Base-by-base conservation (phyloP, 192 early-diverging fungal species). In the Coemansia sp. region DNA sequence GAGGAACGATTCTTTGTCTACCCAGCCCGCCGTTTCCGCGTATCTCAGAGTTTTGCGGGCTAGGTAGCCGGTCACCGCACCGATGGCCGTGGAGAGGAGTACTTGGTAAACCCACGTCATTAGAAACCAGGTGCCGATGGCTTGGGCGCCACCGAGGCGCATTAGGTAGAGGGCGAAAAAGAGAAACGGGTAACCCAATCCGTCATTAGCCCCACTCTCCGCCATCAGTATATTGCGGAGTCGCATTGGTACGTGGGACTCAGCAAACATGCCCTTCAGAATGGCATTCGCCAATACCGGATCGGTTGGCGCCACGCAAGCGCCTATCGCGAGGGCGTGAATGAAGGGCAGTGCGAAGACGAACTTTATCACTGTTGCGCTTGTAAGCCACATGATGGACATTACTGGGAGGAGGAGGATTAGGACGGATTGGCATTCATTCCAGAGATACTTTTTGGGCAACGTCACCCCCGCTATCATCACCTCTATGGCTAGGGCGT, bases 281-380 rank as follows among this genome's bases (percentile, higher is more conserved):
- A 98, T 93, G 5, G 93, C 92, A 83, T 94, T 96, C 42, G 94
- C 91, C 55, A 98, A 77, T 52, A 97, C 94, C 0, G 95, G 95
- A 73, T 98, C 96, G 0, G 96, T 98, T 2, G 96, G 95, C 11
- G 94, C 90, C 16, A 92, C 74, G 64, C 93, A 95, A 0, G 95
- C 87, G 6, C 90, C 89, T 34, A 97, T 86, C 26, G 90, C 83
- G 58, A 97, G 73, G 1, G 89, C 81, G 28, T 92, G 87, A 14
- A 92, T 47, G 84, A 92, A 81, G 20, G 80, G 16, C 11, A 81
- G 5, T 1, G 64, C 11, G 39, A 84, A 81, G 12, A 87, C 13
- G n/a, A 80, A 77, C 77, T 85, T 92, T 33, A 95, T 84, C 10
- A 90, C 74, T 0, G 89, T 65, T 0, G 87, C 88, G 26, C 85